phyloP scores from a whole-genome alignment of 148 eudicot genomes.

The Arctostaphylos glauca region DNA sequence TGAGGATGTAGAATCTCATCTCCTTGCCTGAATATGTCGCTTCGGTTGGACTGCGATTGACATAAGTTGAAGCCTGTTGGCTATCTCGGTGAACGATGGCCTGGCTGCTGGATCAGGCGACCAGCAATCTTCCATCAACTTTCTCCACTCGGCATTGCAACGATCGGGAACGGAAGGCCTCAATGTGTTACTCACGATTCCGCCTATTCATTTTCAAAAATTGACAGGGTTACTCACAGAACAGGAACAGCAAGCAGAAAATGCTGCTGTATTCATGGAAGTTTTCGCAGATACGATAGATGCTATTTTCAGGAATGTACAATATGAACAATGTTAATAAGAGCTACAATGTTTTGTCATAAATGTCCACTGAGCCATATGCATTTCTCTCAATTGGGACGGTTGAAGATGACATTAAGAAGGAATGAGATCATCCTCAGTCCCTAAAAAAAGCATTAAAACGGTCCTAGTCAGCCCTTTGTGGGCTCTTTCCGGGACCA shows the following conservation, averaged over 20 bases:
- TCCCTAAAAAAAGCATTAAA: no score
- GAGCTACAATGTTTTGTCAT: background rate
- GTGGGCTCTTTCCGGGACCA: no score
- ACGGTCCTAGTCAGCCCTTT: no score
- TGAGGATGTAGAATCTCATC: conserved; percentile 26
- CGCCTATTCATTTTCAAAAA: conserved; percentile 43
- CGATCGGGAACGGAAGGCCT: conserved; percentile 75
- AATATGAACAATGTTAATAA: background rate
- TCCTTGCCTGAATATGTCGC: conserved; percentile 47
- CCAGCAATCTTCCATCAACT: conserved; percentile 97
- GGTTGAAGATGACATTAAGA: no score
- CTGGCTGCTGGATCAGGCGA: conserved; percentile 66
- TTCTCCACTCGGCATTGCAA: conserved; percentile 87
- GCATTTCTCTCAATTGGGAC: background rate
- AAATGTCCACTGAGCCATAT: background rate
- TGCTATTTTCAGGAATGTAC: background rate
- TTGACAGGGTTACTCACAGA: background rate
- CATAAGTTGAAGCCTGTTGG: conserved; percentile 66
- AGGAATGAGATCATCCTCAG: no score
- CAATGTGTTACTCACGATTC: conserved; percentile 78
- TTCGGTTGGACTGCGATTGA: conserved; percentile 64
- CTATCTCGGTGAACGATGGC: conserved; percentile 80
- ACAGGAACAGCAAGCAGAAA: background rate
- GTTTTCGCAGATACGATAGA: background rate
- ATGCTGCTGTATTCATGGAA: background rate